A percentile compares a stretch with the other conserved stretches of the same genome.
These are phyloP conservation scores for Tolypocladium paradoxum DNA, from an alignment of 2,329 filamentous ascomycete species.

Conservation along the genomic window DNA sequence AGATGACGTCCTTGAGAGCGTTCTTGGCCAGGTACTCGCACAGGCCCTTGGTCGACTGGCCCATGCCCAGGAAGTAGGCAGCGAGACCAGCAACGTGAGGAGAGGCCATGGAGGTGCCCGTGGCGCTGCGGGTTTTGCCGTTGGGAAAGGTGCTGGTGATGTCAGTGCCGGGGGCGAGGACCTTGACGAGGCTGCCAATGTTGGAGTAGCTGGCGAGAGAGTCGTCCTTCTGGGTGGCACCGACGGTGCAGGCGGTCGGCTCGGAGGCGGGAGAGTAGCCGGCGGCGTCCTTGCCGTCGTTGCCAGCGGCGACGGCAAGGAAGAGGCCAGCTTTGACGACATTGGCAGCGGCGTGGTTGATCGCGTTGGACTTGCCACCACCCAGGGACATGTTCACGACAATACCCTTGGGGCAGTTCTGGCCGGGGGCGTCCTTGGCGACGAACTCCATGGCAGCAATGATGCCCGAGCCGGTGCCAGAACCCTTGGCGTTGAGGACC, in stretches of 20 bases:
- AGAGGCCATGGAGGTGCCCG: slow-evolving; percentile 31
- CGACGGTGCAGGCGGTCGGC: slow-evolving; percentile 36
- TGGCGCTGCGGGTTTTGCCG: slow-evolving; percentile 24
- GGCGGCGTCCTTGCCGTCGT: slow-evolving; percentile 30
- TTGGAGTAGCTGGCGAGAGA: slow-evolving; percentile 36
- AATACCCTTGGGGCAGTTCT: slow-evolving; percentile 28
- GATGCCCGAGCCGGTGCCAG: slow-evolving; percentile 27
- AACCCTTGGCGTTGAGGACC: slow-evolving; percentile 28
- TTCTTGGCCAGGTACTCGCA: slow-evolving; percentile 33
- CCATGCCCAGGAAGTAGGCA: slow-evolving; percentile 34
- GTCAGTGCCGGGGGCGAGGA: slow-evolving; percentile 36
- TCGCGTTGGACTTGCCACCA: slow-evolving; percentile 28
- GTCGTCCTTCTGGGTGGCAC: slow-evolving; percentile 28
- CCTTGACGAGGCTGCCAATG: slow-evolving; percentile 34
- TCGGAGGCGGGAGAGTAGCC: slow-evolving; percentile 34
- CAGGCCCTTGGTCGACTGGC: slow-evolving; percentile 31
- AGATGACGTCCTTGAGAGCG: slow-evolving; percentile 28
- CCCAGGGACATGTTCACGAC: slow-evolving; percentile 47
- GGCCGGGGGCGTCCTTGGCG: slow-evolving; percentile 19
- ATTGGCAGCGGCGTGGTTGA: slow-evolving; percentile 36
- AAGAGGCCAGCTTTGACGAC: slow-evolving; percentile 34
- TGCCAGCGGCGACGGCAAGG: slow-evolving; percentile 45
- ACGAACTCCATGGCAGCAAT: slow-evolving; percentile 34
- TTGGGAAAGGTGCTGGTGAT: slow-evolving; percentile 35
- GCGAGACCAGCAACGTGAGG: slow-evolving; percentile 29